Evolutionary conservation across 345 rosid genomes (phyloP).

Genomic region (Lepidium aucheri): DNA sequence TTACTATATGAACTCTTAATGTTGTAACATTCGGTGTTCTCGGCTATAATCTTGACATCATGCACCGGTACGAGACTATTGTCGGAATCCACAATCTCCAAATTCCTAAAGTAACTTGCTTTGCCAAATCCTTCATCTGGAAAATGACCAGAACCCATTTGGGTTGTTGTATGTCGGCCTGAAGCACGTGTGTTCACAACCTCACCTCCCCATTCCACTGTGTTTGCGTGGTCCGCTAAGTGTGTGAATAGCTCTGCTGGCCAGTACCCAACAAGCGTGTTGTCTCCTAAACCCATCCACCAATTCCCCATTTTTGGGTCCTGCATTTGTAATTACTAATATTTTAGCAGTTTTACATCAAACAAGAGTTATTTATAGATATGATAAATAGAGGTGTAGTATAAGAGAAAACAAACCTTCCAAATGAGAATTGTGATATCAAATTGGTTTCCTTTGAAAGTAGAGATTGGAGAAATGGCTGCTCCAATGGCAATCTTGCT

Average conservation of each 20-base stretch:
- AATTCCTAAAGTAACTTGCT: conserved; percentile 81
- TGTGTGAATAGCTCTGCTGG: conserved; percentile 93
- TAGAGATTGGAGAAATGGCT: conserved; percentile 92
- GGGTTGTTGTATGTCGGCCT: conserved; percentile 78
- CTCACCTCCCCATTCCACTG: conserved; percentile 99
- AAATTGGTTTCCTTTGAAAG: conserved; percentile 49
- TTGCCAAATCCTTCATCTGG: conserved; percentile 80
- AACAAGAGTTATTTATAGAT: neutral
- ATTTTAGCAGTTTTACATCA: neutral
- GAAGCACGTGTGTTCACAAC: conserved; percentile 82
- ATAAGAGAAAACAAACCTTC: conserved; percentile 49
- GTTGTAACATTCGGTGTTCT: conserved; percentile 84
- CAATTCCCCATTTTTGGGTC: conserved; percentile 89
- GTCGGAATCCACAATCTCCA: conserved; percentile 82
- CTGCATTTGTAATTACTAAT: conserved; percentile 23
- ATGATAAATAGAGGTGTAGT: neutral
- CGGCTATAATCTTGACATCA: conserved; percentile 64
- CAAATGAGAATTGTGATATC: conserved; percentile 91
- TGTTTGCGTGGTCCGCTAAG: conserved; percentile 76
- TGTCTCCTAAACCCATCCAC: conserved; percentile 98
- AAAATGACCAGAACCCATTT: conserved; percentile 96
- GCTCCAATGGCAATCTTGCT: conserved; percentile 96
- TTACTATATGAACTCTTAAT: conserved; percentile 62
- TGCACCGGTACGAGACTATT: conserved; percentile 67
- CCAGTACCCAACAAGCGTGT: conserved; percentile 86